A percentile compares a stretch with the other conserved stretches of the same genome.
phyloP scores from a whole-genome alignment of 108 stramenopile species.

The Skeletonema menzelii region DNA sequence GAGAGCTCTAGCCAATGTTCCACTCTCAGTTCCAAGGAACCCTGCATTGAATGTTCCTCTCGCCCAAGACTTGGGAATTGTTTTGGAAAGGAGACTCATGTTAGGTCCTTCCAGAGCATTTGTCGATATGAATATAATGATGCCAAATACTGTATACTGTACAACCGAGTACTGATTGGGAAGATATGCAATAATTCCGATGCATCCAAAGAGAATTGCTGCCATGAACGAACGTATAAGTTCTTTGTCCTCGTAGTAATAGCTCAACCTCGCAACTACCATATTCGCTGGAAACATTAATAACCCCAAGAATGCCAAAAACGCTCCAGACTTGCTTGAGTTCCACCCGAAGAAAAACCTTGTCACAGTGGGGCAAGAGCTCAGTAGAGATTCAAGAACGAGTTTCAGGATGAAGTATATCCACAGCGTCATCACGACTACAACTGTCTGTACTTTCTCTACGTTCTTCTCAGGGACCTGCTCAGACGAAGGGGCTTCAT shows the following conservation, averaged over 20 bases:
- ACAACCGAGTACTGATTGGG: conserved; percentile 3
- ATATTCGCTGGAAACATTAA: conserved; percentile 70
- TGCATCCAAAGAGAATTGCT: conserved; percentile 49
- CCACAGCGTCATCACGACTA: conserved; percentile 57
- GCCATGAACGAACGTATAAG: conserved; percentile 45
- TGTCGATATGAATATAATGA: conserved; percentile 52
- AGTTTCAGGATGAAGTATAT: conserved; percentile 75
- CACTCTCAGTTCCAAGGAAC: conserved; percentile 87
- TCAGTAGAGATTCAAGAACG: conserved; percentile 54
- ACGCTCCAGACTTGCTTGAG: conserved; percentile 37
- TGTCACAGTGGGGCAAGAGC: conserved; percentile 54
- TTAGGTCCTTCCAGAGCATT: conserved; percentile 64
- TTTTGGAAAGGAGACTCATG: conserved; percentile 78
- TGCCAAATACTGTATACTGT: conserved; percentile 49
- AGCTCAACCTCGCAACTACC: conserved; percentile 48
- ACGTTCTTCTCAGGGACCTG: not conserved
- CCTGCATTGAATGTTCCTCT: conserved; percentile 84
- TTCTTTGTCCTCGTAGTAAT: conserved; percentile 58
- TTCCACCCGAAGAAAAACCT: conserved; percentile 64
- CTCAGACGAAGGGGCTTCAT: not conserved
- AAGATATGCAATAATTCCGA: conserved; percentile 45
- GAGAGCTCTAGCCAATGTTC: conserved; percentile 77
- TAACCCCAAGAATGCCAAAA: conserved; percentile 57
- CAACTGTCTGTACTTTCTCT: conserved; percentile 18
- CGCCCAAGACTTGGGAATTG: conserved; percentile 73